Base-by-base conservation (phyloP, 371 early-diverging fungal genomes). In the Fennellomyces sp. region DNA sequence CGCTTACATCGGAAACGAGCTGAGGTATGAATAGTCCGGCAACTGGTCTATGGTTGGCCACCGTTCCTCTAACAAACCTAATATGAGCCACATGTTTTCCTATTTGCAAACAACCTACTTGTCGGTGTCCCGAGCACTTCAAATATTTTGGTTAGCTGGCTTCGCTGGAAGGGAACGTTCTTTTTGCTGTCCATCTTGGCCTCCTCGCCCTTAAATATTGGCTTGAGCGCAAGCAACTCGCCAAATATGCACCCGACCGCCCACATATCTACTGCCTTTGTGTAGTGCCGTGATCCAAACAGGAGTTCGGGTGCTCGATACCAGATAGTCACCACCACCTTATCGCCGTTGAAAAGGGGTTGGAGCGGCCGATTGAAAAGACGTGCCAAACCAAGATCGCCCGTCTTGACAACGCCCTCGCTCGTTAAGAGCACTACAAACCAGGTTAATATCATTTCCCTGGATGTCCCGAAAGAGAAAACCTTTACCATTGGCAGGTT, bases 241-340 rank as follows among this genome's bases (percentile, higher is more conserved):
- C 91, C 97, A 82, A 95, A 94, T 30, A 98, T 97, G 63, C 97
- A 97, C 5, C 98, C 98, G 3, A 95, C 84, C 4, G 95, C 93
- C 98, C 98, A 98, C 72, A 97, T 90, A 72, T 91, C 93, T 15
- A 99, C 83, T 5, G 97, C 94, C 55, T 90, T 94, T 12, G 94
- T 91, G 69, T 99, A 98, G 69, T 96, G 93, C 17, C 92, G 78
- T 2, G 91, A 79, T 12, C 98, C 97, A n/a, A 95, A 79, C 23
- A 99, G 73, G 17, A 99, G 74, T 69, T 99, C 99, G 0, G 98
- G 98, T 1, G 98, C 88, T 35, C 99, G 87, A 72, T 99, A 99
- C 97, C 97, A 97, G 41, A 96, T 91, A 0, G 99, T 99, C 4
- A 98, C 96, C 5, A 99, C 98, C 0, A 96, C 94, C 65, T 95